Conservation (phyloP, 108 stramenopile genomes). For the Pseudonitzschia multistriata region DNA sequence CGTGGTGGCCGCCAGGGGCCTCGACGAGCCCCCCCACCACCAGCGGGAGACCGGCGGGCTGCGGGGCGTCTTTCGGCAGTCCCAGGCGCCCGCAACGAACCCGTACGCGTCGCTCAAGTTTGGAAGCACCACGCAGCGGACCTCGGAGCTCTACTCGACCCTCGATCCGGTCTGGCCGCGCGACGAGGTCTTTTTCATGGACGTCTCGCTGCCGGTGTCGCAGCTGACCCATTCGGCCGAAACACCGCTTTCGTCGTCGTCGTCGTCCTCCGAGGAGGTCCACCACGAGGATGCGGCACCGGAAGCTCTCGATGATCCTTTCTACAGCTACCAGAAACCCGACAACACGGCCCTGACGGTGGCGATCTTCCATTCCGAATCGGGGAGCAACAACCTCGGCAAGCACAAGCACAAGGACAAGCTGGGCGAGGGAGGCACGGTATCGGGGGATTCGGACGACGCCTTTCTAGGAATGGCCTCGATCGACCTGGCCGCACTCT, state of each 20-base stretch:
- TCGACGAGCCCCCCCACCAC: slow-evolving; percentile 38
- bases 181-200: slow-evolving; percentile 76
- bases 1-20: slow-evolving; percentile 73
- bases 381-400: slow-evolving; percentile 7
- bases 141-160: slow-evolving; percentile 56
- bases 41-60: slow-evolving; percentile 6
- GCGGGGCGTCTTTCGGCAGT: slow-evolving; percentile 19
- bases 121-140: slow-evolving; percentile 56
- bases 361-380: slow-evolving; percentile 49
- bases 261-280: not conserved
- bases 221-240: slow-evolving; percentile 15
- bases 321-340: slow-evolving; percentile 22
- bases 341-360: slow-evolving; percentile 42
- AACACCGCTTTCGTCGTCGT: no score
- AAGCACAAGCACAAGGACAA: not conserved
- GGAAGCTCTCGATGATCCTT: not conserved
- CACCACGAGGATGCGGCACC: not conserved
- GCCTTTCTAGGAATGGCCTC: slow-evolving; percentile 63
- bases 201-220: slow-evolving; percentile 57
- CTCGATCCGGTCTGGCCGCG: slow-evolving; percentile 71
- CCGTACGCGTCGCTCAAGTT: slow-evolving; percentile 69
- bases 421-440: slow-evolving; percentile 15
- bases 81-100: slow-evolving; percentile 17
- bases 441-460: slow-evolving; percentile 52
- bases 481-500: slow-evolving; percentile 59